phyloP scores from a whole-genome alignment of 192 early-diverging fungal species.

The Coemansia sp. region DNA sequence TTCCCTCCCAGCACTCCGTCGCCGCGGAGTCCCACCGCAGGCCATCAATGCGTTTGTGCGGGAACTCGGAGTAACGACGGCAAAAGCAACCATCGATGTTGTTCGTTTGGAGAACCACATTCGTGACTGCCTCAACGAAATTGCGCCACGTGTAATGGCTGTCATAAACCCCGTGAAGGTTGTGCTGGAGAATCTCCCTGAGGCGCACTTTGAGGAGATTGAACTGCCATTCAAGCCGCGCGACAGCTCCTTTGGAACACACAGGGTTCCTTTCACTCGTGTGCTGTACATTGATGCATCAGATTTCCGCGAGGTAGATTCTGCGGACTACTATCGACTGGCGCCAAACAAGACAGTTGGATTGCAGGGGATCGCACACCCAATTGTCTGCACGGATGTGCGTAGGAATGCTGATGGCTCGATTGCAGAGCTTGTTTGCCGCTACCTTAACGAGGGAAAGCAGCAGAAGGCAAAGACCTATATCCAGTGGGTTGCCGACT shows the following conservation, averaged over 20 bases:
- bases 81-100: conserved; percentile 79
- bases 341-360: conserved; percentile 94
- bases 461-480: conserved; percentile 88
- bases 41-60: conserved; percentile 98
- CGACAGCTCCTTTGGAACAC: conserved; percentile 82
- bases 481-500: conserved; percentile 98
- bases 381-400: conserved; percentile 83
- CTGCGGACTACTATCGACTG: conserved; percentile 94
- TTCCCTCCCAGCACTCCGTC: conserved; percentile 92
- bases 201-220: conserved; percentile 75
- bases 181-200: conserved; percentile 86
- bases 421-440: conserved; percentile 77
- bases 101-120: conserved; percentile 92
- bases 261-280: conserved; percentile 85
- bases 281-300: conserved; percentile 92
- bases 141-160: conserved; percentile 92
- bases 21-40: conserved; percentile 95
- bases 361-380: conserved; percentile 78
- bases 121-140: conserved; percentile 89
- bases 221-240: conserved; percentile 88
- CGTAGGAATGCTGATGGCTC: conserved; percentile 78
- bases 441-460: conserved; percentile 74
- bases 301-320: conserved; percentile 93
- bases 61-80: conserved; percentile 83
- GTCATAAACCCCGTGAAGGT: conserved; percentile 86